Percentiles rank a stretch among this genome's conserved stretches.
These are phyloP conservation scores for Meira miltonrushii DNA, from an alignment of 1,284 basidiomycete species.

Conservation along the genomic window DNA sequence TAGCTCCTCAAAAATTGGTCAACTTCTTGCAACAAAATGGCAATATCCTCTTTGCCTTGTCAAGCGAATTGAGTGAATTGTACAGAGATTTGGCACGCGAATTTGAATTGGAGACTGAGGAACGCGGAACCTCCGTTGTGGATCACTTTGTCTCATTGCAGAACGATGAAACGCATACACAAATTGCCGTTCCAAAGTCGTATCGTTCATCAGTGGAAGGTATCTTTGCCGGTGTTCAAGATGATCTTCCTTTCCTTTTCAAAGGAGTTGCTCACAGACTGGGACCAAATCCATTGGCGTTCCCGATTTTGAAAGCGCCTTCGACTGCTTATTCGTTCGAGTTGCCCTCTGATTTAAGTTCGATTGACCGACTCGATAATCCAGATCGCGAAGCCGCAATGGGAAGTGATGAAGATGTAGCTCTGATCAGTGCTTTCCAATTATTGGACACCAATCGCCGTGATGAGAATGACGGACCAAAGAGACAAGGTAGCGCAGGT, in stretches of 20 bases:
- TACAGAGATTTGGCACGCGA: constrained; percentile 58
- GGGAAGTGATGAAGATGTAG: constrained; percentile 62
- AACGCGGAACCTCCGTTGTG: constrained; percentile 53
- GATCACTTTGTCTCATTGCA: constrained; percentile 54
- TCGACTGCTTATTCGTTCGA: constrained; percentile 52
- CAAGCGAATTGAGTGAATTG: constrained; percentile 58
- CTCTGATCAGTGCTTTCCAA: constrained; percentile 82
- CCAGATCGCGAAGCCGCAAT: constrained; percentile 3
- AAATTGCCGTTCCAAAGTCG: constrained; percentile 22
- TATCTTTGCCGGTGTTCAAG: constrained; percentile 40
- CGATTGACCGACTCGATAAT: neutral
- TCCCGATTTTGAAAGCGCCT: constrained; percentile 75
- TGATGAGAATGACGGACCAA: neutral
- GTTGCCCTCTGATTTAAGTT: constrained; percentile 1
- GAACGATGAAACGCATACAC: constrained; percentile 33
- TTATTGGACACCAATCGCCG: constrained; percentile 65
- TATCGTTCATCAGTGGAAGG: constrained; percentile 17
- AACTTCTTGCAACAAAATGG: constrained; percentile 64
- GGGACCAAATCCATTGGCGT: constrained; percentile 72
- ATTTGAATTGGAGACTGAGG: constrained; percentile 59
- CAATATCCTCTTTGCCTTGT: constrained; percentile 79
- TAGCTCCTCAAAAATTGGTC: constrained; percentile 78
- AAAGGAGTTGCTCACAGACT: constrained; percentile 66
- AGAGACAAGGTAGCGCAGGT: constrained; percentile 3
- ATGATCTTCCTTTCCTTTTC: constrained; percentile 61